Base-by-base conservation (phyloP, 2,329 filamentous ascomycete species). In the Ambrosiella beaveri region DNA sequence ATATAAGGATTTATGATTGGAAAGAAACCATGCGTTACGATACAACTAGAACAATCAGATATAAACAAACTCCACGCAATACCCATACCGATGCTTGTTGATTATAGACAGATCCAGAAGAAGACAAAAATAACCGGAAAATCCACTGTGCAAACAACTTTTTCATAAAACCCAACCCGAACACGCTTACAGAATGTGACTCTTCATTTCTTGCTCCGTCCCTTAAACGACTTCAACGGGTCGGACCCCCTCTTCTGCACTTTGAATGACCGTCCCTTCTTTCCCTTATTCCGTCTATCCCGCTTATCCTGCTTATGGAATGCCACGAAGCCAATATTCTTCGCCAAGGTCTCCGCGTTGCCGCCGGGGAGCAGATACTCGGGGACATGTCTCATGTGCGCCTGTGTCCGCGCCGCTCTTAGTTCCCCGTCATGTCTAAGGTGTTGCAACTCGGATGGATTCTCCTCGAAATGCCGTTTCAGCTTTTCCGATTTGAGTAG, bases 381-480 rank as follows among this genome's bases (percentile, higher is more conserved):
- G 0, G 93, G 93, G 1, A 98, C 86, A 68, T 96, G 88, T 71
- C 88, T 94, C 63, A 98, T 74, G 73, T 98, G 93, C 7, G 86
- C 79, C 70, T 97, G 90, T 51, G 89, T 82, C 60, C 87, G 76
- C 12, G 90, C 88, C 27, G 89, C 83, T 61, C 89, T 80, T 59
- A 95, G 75, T 68, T 96, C 91, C 41, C 84, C 84, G 67, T 98
- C 93, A 67, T 98, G 93, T 35, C 91, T 81, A 63, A 97, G 75
- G 67, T 95, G 88, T 41, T 82, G 80, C 63, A 97, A 73, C 67
- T 97, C 91, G 38, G 85, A 82, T 0, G 93, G 93, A 68, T 98
- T 96, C 70, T 98, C 93, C 68, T 97, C 93, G 66, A 97, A 98
- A 74, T 97, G 88, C 67, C 89, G 79, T 71, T 93, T 90, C 57